Evolutionary conservation across 495 filamentous ascomycete genomes (phyloP).

Genomic region (Talaromyces wortmannii): DNA sequence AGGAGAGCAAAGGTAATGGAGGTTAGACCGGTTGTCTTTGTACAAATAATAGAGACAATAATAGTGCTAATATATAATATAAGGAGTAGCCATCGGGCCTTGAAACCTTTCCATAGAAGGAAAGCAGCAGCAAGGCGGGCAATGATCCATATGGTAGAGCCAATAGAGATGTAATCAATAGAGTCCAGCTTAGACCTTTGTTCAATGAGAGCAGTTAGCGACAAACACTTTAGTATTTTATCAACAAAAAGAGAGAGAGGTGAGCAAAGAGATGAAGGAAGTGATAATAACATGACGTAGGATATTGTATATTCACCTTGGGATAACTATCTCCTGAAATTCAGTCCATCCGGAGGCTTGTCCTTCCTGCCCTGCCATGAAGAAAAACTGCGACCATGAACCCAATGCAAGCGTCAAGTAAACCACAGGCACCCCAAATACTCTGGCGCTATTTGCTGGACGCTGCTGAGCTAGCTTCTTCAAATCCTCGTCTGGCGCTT

Average conservation of each 20-base stretch:
- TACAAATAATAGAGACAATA: slow-evolving; percentile 30
- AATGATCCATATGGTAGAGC: slow-evolving; percentile 39
- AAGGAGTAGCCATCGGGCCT: slow-evolving; percentile 40
- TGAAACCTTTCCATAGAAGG: slow-evolving; percentile 21
- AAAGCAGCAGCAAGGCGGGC: slow-evolving; percentile 42
- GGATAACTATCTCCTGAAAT: neutral
- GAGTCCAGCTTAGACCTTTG: slow-evolving; percentile 6
- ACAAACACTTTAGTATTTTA: neutral
- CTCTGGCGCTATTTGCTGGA: neutral
- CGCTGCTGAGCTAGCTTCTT: slow-evolving; percentile 45
- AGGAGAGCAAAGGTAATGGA: slow-evolving; percentile 32
- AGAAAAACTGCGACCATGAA: slow-evolving; percentile 40
- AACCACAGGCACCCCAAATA: neutral
- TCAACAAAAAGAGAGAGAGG: neutral
- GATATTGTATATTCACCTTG: neutral
- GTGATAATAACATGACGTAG: neutral
- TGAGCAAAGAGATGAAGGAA: too few species aligned
- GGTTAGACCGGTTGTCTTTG: slow-evolving; percentile 23
- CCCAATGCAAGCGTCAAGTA: neutral
- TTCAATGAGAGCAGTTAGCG: too few species aligned
- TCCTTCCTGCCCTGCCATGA: slow-evolving; percentile 46
- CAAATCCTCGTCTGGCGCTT: slow-evolving; percentile 56
- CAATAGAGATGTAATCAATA: slow-evolving; percentile 30
- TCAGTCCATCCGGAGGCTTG: neutral
- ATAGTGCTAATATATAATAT: slow-evolving; percentile 33